Evolutionary conservation across 2,329 filamentous ascomycete genomes (phyloP).

Genomic region (Huntiella decipiens): DNA sequence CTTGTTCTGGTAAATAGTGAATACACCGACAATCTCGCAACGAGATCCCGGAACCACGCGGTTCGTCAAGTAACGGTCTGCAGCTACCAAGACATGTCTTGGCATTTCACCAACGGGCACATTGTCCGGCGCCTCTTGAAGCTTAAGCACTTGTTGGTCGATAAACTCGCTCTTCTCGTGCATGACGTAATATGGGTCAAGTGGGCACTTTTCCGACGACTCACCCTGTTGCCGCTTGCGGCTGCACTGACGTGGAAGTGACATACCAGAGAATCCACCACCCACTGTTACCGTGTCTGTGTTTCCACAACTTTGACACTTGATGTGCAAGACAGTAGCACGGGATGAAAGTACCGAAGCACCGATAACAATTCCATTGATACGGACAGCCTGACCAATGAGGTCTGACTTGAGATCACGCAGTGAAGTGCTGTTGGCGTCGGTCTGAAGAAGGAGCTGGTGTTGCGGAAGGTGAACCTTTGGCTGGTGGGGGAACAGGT

Average conservation of each 20-base stretch:
- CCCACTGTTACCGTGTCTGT: constrained; percentile 51
- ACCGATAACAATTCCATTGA: constrained; percentile 93
- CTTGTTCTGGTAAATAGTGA: constrained; percentile 94
- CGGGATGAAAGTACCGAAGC: constrained; percentile 95
- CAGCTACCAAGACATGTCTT: constrained; percentile 83
- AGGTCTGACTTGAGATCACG: constrained; percentile 83
- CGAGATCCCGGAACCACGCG: constrained; percentile 85
- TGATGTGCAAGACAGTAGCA: constrained; percentile 66
- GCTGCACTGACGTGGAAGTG: constrained; percentile 61
- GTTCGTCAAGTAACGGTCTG: constrained; percentile 91
- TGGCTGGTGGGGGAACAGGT: constrained; percentile 63
- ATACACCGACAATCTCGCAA: constrained; percentile 91
- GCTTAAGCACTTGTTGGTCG: constrained; percentile 93
- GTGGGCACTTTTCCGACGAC: constrained; percentile 53
- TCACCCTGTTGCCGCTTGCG: constrained; percentile 47
- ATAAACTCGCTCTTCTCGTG: constrained; percentile 91
- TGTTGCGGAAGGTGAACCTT: constrained; percentile 63
- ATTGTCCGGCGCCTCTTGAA: constrained; percentile 93
- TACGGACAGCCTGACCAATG: constrained; percentile 85
- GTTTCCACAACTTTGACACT: constrained; percentile 73
- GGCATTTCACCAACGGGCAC: constrained; percentile 93
- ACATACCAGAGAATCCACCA: constrained; percentile 74
- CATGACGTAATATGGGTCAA: constrained; percentile 90
- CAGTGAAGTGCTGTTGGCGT: constrained; percentile 77
- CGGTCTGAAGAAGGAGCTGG: constrained; percentile 86